Evolutionary conservation across 306 rosid species (phyloP).

Genomic region (Quercus agrifolia): DNA sequence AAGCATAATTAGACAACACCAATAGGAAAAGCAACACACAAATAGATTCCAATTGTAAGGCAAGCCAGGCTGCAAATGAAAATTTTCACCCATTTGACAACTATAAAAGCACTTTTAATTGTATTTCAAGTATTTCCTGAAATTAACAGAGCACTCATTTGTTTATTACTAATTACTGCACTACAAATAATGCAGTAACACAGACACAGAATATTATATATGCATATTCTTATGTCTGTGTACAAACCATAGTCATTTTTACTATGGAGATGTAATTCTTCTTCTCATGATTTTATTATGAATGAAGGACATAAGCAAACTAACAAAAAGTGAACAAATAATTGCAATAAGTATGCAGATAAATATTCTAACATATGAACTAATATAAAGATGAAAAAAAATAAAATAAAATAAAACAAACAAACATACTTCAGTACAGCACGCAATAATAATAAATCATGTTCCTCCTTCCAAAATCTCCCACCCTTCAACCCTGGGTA

Average conservation of each 20-base stretch:
- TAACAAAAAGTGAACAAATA: background rate
- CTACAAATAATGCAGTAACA: background rate
- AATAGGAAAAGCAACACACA: background rate
- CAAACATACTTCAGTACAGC: conserved; percentile 76
- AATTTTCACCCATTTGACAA: background rate
- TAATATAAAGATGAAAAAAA: background rate
- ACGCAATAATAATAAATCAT: conserved; percentile 61
- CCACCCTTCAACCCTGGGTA: conserved; percentile 82
- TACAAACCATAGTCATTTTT: background rate
- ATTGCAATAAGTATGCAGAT: background rate
- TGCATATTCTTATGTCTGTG: background rate
- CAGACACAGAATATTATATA: background rate
- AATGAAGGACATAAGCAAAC: background rate
- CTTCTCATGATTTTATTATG: conserved; percentile 1
- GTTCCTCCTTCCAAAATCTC: conserved; percentile 90
- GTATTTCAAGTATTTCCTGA: background rate
- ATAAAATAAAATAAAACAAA: too few species aligned
- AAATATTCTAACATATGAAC: background rate
- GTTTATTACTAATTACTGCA: background rate
- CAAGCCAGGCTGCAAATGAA: background rate
- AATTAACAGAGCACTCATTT: background rate
- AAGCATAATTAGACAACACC: background rate
- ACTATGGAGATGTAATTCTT: background rate
- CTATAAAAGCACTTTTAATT: background rate
- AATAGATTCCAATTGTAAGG: background rate